Evolutionary conservation across 1,284 basidiomycete species (phyloP), one percentile per base, ranked within the genome.

Genomic region (Irpex sp.): DNA sequence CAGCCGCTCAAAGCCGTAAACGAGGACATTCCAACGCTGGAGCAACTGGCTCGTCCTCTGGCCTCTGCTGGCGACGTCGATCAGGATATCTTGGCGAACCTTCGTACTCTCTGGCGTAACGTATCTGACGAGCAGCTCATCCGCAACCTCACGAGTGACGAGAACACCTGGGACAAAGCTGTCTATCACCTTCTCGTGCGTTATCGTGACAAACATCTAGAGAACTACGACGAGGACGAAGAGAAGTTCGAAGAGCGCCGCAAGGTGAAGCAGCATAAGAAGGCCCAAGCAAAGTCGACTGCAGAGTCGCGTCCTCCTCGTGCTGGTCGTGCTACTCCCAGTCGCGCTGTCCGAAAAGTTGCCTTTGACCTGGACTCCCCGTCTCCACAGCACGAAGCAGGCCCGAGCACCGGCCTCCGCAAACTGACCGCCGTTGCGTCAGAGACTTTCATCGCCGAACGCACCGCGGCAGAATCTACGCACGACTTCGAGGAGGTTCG

Each of bases 111-210:
- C 31, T 99, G 96, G 95, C 87, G 91, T 64, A 90, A 85, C 5
- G 85, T 85, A 3, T 77, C 86, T 1, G 91, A 95, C 64, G 81
- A 85, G 4, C 86, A 89, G 34, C 87, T 98, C 59, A 80, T 88
- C 61, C 79, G 83, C 57, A 88, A 85, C 59, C 79, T 98, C 58
- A 80, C 84, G 54, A 85, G 79, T 68, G 71, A 78, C 55, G 85
- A 87, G 64, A 86, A 87, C 65, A 95, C 91, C 21, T 95, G 93
- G 93, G 93, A 97, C 75, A 97, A 97, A 76, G 92, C 92, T 0
- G 91, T 97, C 58, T 98, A 97, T 76, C 89, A 93, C 72, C 79
- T 97, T 9, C 81, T 98, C 9, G 80, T 89, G 62, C 87, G 88
- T 68, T 97, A 96, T 76, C 86, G 94, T 49, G 81, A 81, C 60